These are phyloP conservation scores for Meripilus lineatus DNA, from an alignment of 1,284 basidiomycete genomes.

Conservation along the genomic window DNA sequence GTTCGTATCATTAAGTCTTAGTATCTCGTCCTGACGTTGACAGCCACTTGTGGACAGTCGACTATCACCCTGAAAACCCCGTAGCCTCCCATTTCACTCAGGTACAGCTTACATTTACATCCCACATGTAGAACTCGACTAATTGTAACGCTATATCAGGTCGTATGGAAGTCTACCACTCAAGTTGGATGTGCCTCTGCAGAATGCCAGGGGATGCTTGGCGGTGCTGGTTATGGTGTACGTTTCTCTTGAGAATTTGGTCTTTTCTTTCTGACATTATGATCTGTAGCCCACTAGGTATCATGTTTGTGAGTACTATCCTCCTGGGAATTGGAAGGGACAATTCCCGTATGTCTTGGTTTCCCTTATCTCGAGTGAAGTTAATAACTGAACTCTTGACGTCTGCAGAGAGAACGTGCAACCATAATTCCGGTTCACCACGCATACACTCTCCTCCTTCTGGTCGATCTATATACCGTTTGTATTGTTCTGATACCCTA, in stretches of 20 bases:
- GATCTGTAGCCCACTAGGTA: slow-evolving; percentile 37
- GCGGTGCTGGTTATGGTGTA: too few species aligned
- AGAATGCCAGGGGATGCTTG: too few species aligned
- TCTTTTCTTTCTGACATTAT: slow-evolving; percentile 24
- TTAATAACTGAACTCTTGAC: neutral
- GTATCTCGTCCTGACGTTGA: slow-evolving; percentile 3
- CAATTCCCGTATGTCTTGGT: slow-evolving; percentile 51
- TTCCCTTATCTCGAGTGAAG: neutral
- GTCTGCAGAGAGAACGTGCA: neutral
- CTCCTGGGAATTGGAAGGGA: too few species aligned
- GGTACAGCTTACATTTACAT: slow-evolving; percentile 64
- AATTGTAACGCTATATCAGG: too few species aligned
- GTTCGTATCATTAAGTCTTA: slow-evolving; percentile 18
- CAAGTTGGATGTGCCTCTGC: slow-evolving; percentile 67
- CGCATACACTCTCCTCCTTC: too few species aligned
- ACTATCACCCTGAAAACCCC: slow-evolving; percentile 55
- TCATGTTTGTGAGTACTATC: too few species aligned
- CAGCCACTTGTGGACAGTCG: slow-evolving; percentile 38
- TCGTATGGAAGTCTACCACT: slow-evolving; percentile 61
- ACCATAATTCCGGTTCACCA: too few species aligned
- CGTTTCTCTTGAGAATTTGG: slow-evolving; percentile 15
- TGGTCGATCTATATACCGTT: too few species aligned
- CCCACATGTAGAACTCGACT: too few species aligned
- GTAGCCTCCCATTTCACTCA: slow-evolving; percentile 65
- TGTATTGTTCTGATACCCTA: too few species aligned